Conservation (phyloP, 2,329 filamentous ascomycete genomes). For the Teratosphaeria epicoccoides region DNA sequence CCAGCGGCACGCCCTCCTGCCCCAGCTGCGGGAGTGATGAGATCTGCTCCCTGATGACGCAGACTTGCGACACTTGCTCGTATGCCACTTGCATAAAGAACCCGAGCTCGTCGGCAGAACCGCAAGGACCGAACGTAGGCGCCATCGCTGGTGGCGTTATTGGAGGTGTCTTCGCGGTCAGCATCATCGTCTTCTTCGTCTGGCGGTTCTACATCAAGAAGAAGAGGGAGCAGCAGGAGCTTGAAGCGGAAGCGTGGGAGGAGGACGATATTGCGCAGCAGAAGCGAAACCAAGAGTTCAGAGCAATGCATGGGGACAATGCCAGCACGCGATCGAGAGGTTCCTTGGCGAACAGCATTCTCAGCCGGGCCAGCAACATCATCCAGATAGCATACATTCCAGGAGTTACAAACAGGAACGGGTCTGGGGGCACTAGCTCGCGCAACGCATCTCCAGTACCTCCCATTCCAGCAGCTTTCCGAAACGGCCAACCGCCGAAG, state of each 20-base stretch:
- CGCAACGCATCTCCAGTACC: conserved; percentile 63
- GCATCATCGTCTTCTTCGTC: conserved; percentile 64
- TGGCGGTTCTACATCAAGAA: conserved; percentile 84
- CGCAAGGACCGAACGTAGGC: conserved; percentile 54
- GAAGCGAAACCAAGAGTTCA: conserved; percentile 39
- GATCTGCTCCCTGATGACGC: conserved; percentile 49
- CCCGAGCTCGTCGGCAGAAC: conserved; percentile 26
- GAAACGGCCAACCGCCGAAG: conserved; percentile 41
- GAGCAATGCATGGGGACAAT: conserved; percentile 53
- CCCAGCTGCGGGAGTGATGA: conserved; percentile 46
- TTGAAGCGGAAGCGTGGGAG: conserved; percentile 46
- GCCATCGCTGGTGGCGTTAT: conserved; percentile 88
- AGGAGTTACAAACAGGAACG: conserved; percentile 75
- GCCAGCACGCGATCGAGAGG: conserved; percentile 66
- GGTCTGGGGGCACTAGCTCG: conserved; percentile 41
- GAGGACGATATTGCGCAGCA: conserved; percentile 46
- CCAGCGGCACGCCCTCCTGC: conserved; percentile 42
- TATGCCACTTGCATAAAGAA: conserved; percentile 44
- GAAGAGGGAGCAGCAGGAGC: conserved; percentile 54
- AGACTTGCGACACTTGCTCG: conserved; percentile 51
- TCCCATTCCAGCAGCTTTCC: conserved; percentile 59
- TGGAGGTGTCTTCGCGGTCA: conserved; percentile 67
- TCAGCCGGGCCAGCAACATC: conserved; percentile 94
- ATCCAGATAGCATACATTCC: conserved; percentile 99
- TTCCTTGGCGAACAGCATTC: conserved; percentile 88